phyloP scores from a whole-genome alignment of 2,329 filamentous ascomycete genomes.

The Colletotrichum sp. region DNA sequence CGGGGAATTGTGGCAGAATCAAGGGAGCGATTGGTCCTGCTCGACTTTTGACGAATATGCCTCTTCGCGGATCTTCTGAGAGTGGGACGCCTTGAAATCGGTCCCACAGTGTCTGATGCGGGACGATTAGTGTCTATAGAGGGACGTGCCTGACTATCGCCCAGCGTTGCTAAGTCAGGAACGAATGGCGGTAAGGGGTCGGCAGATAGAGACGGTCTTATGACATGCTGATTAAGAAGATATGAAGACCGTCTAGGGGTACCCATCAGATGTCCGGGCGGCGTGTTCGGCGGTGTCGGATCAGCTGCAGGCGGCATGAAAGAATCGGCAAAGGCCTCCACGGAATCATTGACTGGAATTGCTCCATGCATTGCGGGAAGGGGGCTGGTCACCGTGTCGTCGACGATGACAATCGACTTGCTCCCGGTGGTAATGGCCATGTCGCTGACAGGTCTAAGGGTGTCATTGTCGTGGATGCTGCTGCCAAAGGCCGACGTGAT shows the following conservation, averaged over 20 bases:
- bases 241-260: conserved; percentile 62
- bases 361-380: conserved; percentile 58
- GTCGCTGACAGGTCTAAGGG: conserved; percentile 53
- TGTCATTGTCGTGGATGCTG: conserved; percentile 33
- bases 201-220: conserved; percentile 37
- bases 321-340: conserved; percentile 58
- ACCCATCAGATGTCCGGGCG: conserved; percentile 50
- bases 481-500: conserved; percentile 47
- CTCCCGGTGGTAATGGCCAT: conserved; percentile 77
- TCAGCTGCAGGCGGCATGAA: conserved; percentile 55
- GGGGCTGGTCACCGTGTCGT: conserved; percentile 63
- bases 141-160: conserved; percentile 28
- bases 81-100: not conserved
- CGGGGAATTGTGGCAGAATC: conserved; percentile 54
- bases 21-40: conserved; percentile 52
- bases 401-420: conserved; percentile 88
- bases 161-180: conserved; percentile 49
- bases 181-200: conserved; percentile 52
- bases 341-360: conserved; percentile 48
- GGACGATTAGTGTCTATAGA: conserved; percentile 36
- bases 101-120: conserved; percentile 35
- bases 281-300: conserved; percentile 66
- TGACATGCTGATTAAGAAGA: conserved; percentile 53
- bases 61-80: conserved; percentile 15
- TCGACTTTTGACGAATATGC: conserved; percentile 53